Percentiles rank a stretch among this genome's conserved stretches.
Evolutionary conservation across 2,329 filamentous ascomycete species (phyloP).

Genomic region (Nigrospora osmanthi): DNA sequence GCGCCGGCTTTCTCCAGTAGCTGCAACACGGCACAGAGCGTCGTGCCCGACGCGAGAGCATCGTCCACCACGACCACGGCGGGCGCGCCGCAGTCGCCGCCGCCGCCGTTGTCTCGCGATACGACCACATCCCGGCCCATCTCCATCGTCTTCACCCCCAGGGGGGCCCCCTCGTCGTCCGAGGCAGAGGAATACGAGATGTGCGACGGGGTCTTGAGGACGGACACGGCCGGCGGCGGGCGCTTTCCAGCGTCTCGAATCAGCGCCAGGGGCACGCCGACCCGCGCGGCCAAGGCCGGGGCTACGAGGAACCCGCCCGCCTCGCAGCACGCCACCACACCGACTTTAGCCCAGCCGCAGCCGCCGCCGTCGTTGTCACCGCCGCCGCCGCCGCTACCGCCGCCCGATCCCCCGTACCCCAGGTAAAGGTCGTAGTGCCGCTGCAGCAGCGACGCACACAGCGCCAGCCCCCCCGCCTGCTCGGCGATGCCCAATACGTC

Average conservation of each 20-base stretch:
- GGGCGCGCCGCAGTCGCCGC: slow-evolving; percentile 15
- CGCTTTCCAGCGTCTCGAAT: slow-evolving; percentile 52
- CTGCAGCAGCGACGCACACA: slow-evolving; percentile 44
- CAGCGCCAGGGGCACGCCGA: slow-evolving; percentile 35
- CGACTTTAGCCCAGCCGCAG: slow-evolving; percentile 37
- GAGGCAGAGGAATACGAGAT: slow-evolving; percentile 40
- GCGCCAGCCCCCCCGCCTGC: slow-evolving; percentile 36
- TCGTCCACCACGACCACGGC: slow-evolving; percentile 53
- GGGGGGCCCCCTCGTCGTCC: neutral
- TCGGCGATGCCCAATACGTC: slow-evolving; percentile 50
- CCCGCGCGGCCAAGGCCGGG: slow-evolving; percentile 33
- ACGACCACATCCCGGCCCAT: slow-evolving; percentile 38
- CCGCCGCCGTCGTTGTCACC: neutral
- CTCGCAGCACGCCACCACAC: slow-evolving; percentile 44
- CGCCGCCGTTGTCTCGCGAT: slow-evolving; percentile 3
- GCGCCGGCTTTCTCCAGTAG: slow-evolving; percentile 37
- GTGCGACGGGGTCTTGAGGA: slow-evolving; percentile 38
- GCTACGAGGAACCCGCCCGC: slow-evolving; percentile 49
- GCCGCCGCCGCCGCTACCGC: too few species aligned
- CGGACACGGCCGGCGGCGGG: slow-evolving; percentile 45
- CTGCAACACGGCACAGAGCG: slow-evolving; percentile 42
- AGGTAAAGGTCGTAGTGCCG: slow-evolving; percentile 33
- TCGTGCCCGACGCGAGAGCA: slow-evolving; percentile 48
- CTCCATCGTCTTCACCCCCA: slow-evolving; percentile 30
- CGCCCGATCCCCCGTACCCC: too few species aligned